These are phyloP conservation scores for Theileria equi DNA, from an alignment of 169 alveolate genomes.

Conservation along the genomic window DNA sequence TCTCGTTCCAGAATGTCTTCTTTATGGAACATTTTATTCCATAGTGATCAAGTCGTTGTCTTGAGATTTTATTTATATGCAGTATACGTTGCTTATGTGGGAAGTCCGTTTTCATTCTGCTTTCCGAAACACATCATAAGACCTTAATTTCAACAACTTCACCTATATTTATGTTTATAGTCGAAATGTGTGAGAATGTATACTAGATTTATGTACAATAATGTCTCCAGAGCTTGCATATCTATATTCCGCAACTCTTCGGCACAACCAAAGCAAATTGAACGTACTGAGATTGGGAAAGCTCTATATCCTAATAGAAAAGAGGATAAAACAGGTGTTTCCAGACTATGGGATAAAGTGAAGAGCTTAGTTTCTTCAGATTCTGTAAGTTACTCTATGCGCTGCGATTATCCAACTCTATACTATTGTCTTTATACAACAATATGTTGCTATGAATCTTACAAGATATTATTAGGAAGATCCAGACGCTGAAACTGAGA, in stretches of 20 bases:
- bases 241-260: not conserved
- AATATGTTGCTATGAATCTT: not conserved
- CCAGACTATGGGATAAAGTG: slow-evolving; percentile 24
- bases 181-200: not conserved
- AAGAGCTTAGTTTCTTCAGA: not conserved
- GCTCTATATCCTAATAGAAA: slow-evolving; percentile 2
- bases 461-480: slow-evolving; percentile 28
- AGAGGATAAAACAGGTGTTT: not conserved
- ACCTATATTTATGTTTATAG: not conserved
- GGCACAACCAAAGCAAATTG: not conserved
- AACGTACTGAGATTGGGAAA: not conserved
- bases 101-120: not conserved
- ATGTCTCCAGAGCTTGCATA: not conserved
- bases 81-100: too few species aligned
- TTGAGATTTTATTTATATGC: not conserved
- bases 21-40: slow-evolving; percentile 46
- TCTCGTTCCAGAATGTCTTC: slow-evolving; percentile 42
- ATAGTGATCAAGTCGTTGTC: slow-evolving; percentile 14
- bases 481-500: slow-evolving; percentile 47
- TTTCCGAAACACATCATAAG: not conserved
- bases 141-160: not conserved
- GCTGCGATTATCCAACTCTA: not conserved
- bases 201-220: not conserved
- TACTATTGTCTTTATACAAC: not conserved
- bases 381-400: not conserved